Base-by-base conservation (phyloP, 2,329 filamentous ascomycete species). In the Hirsutella minnesotensis region DNA sequence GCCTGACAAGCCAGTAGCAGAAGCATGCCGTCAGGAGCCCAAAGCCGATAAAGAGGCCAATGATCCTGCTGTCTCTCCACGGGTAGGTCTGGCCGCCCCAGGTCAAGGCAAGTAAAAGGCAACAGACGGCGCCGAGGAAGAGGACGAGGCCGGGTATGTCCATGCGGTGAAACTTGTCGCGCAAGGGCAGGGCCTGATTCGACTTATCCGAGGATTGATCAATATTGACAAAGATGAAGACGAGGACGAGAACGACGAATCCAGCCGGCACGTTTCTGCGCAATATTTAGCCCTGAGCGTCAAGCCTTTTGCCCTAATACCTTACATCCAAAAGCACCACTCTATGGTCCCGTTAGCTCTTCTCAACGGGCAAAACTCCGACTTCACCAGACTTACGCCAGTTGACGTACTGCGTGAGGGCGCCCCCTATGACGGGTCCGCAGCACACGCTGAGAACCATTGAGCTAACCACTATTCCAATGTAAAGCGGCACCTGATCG, bases 91-190 rank as follows among this genome's bases (percentile, higher is more conserved):
- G 56, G 3, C 70, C 70, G 40, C 67, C 70, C 54, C 66, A 72
- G 50, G 72, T 67, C 1, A 73, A 55, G 16, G 67, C 69, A 3
- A 72, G 59, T 40, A 73, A 58, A 47, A 65, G 62, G 49, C 57
- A 55, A 53, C 72, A 49, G 56, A 64, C 56, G 52, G 59, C 54
- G 48, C 58, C 57, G 64, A 74, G 67, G 36, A 75, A 54, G 30
- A 72, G 50, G 18, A 63, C 53, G 5, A 64, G 59, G 2, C 70
- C 71, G 2, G 65, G 45, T 4, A 66, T 58, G 46, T 75, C 72
- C 58, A 74, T 66, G 48, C 73, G 67, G 0, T 64, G 53, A 16
- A 72, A 41, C 55, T 72, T 71, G 49, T 72, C 66, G 5, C 54
- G 51, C 27, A 5, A 67, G 49, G 2, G 63, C 49, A 2, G 64